These are phyloP conservation scores for Lentinula lateritia DNA, from an alignment of 768 basidiomycete species.

Conservation along the genomic window DNA sequence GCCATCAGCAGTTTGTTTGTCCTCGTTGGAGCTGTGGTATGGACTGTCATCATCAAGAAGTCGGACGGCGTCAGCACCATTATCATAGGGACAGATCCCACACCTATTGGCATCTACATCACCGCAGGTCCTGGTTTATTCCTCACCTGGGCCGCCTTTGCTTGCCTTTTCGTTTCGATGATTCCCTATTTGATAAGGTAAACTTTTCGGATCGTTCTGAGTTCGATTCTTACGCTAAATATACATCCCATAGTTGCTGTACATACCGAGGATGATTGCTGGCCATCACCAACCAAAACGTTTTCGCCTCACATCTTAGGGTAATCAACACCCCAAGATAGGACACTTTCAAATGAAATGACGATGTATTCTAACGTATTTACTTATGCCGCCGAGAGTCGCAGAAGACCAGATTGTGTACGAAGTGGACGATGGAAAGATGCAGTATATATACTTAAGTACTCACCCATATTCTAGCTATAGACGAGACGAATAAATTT, in stretches of 20 bases:
- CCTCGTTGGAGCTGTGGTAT: slow-evolving; percentile 66
- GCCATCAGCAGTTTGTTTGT: slow-evolving; percentile 55
- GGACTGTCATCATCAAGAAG: slow-evolving; percentile 72
- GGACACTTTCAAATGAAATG: not conserved
- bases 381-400: not conserved
- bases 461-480: not conserved
- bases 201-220: slow-evolving; percentile 13
- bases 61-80: slow-evolving; percentile 52
- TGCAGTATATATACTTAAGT: not conserved
- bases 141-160: slow-evolving; percentile 74
- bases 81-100: slow-evolving; percentile 29
- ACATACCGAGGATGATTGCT: slow-evolving; percentile 62
- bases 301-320: not conserved
- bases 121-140: slow-evolving; percentile 57
- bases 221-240: not conserved
- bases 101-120: slow-evolving; percentile 58
- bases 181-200: slow-evolving; percentile 78
- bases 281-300: not conserved
- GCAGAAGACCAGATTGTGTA: not conserved
- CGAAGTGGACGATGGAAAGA: not conserved
- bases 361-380: not conserved
- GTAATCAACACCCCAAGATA: not conserved
- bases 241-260: slow-evolving; percentile 52
- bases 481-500: not conserved
- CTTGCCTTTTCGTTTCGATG: slow-evolving; percentile 55